phyloP scores from a whole-genome alignment of 2,329 filamentous ascomycete species.

The Neonectria neomacrospora region DNA sequence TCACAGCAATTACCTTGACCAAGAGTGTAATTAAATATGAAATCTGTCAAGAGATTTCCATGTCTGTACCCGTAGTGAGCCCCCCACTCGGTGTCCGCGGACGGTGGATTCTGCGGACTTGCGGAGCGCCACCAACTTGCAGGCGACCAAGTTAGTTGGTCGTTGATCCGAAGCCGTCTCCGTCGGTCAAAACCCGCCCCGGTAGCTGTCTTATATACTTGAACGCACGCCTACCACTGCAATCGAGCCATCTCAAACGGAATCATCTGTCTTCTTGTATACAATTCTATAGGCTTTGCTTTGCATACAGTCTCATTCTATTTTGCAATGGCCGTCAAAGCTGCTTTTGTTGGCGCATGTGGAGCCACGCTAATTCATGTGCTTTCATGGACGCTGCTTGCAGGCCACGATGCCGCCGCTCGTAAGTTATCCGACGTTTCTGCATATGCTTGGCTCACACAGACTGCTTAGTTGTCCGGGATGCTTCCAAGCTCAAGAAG shows the following conservation, averaged over 20 bases:
- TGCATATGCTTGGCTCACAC: background rate
- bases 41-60: too few relatives aligned
- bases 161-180: background rate
- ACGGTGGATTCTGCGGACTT: background rate
- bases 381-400: constrained; percentile 15
- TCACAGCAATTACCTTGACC: too few relatives aligned
- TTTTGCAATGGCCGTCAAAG: constrained; percentile 1
- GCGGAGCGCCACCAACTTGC: background rate
- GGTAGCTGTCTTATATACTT: background rate
- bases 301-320: background rate
- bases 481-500: constrained; percentile 16
- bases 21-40: too few relatives aligned
- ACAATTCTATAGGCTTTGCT: background rate
- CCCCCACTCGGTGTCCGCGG: background rate
- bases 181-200: background rate
- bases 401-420: background rate
- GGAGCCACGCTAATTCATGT: constrained; percentile 14
- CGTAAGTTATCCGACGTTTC: background rate
- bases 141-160: too few relatives aligned
- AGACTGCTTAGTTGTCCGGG: constrained; percentile 2
- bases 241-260: background rate
- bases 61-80: too few relatives aligned
- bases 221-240: background rate
- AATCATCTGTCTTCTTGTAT: too few relatives aligned
- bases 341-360: constrained; percentile 12